Conservation (phyloP, 148 eudicot genomes). For the Cornus kousa region DNA sequence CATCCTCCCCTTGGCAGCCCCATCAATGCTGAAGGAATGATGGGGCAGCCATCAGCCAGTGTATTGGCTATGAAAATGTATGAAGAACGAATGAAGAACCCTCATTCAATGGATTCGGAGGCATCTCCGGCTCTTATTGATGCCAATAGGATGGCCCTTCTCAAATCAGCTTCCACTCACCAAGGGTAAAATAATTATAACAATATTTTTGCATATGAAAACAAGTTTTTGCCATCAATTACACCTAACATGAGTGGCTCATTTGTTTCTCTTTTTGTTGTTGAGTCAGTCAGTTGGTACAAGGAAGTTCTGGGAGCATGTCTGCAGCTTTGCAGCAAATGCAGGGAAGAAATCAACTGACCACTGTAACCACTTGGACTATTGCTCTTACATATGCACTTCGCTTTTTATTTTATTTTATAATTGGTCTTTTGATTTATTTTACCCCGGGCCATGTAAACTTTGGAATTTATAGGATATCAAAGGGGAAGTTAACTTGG, state of each 20-base stretch:
- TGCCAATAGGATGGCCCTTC: constrained; percentile 87
- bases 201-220: neutral
- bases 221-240: neutral
- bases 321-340: constrained; percentile 92
- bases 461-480: constrained; percentile 53
- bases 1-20: constrained; percentile 81
- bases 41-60: constrained; percentile 56
- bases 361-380: constrained; percentile 42
- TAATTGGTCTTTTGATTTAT: neutral
- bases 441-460: neutral
- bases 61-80: constrained; percentile 46
- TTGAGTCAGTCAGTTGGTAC: constrained; percentile 86
- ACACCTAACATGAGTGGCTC: constrained; percentile 10
- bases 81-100: constrained; percentile 53
- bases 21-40: constrained; percentile 61
- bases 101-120: constrained; percentile 56
- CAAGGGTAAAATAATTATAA: constrained; percentile 52
- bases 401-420: neutral
- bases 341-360: constrained; percentile 75
- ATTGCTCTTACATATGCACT: neutral
- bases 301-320: constrained; percentile 79
- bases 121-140: constrained; percentile 72
- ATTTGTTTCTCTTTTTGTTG: constrained; percentile 18
- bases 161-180: constrained; percentile 72
- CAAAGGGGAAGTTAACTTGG: constrained; percentile 75